Conservation (phyloP, 2,329 filamentous ascomycete genomes). For the Talaromyces sp. region DNA sequence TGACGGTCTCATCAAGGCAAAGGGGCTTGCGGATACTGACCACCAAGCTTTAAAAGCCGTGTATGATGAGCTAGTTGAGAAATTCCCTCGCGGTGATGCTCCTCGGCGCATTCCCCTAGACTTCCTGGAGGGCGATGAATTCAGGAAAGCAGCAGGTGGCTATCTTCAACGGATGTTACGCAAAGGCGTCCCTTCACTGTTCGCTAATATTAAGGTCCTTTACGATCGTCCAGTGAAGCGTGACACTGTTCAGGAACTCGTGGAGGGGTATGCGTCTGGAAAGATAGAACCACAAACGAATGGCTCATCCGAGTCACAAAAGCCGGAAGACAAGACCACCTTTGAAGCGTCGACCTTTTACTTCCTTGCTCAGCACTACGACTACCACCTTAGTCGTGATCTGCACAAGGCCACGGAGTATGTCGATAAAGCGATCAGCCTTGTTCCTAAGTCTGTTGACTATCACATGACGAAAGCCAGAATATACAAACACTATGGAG, state of each 20-base stretch:
- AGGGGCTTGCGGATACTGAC: constrained; percentile 62
- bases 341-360: constrained; percentile 80
- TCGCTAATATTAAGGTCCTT: constrained; percentile 92
- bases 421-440: constrained; percentile 76
- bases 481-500: constrained; percentile 86
- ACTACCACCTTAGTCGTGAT: constrained; percentile 83
- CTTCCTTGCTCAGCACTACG: constrained; percentile 95
- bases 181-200: constrained; percentile 92
- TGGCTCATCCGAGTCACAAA: constrained; percentile 44
- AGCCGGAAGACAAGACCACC: constrained; percentile 51
- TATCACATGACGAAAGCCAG: constrained; percentile 94
- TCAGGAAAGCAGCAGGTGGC: constrained; percentile 68
- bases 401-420: constrained; percentile 75
- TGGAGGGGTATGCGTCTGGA: constrained; percentile 70
- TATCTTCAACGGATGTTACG: constrained; percentile 83
- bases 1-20: constrained; percentile 65
- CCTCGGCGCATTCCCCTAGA: constrained; percentile 82
- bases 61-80: constrained; percentile 77
- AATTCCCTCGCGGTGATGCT: constrained; percentile 79
- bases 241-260: constrained; percentile 68
- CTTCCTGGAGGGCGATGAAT: constrained; percentile 78
- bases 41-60: constrained; percentile 63
- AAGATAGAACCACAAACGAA: constrained; percentile 47
- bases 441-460: constrained; percentile 78
- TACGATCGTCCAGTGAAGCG: constrained; percentile 77